Conservation (phyloP, 2,329 filamentous ascomycete species). For the Fusarium sambucinum region DNA sequence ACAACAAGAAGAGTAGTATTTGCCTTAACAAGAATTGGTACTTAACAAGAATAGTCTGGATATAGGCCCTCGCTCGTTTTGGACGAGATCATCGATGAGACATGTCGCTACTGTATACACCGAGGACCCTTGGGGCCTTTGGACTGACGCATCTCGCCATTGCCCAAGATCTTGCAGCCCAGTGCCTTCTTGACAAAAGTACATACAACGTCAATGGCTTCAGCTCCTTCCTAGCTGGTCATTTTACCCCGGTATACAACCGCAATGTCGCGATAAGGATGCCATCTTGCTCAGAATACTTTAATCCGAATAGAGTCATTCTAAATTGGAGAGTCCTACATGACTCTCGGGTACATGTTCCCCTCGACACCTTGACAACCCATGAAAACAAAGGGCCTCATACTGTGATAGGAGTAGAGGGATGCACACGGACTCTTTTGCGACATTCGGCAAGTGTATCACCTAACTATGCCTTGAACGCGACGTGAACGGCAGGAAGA, state of each 20-base stretch:
- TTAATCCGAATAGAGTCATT: background rate
- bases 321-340: background rate
- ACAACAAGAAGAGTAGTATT: background rate
- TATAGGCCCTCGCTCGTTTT: slow-evolving; percentile 6
- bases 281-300: slow-evolving; percentile 15
- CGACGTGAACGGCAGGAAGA: background rate
- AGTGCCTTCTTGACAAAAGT: slow-evolving; percentile 30
- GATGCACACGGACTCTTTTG: background rate
- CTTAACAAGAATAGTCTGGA: background rate
- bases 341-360: background rate
- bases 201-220: slow-evolving; percentile 17
- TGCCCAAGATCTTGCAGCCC: slow-evolving; percentile 12
- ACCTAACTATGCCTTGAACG: background rate
- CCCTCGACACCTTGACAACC: background rate
- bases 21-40: slow-evolving; percentile 1
- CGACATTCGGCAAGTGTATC: background rate
- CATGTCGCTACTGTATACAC: slow-evolving; percentile 16
- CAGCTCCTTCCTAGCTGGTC: slow-evolving; percentile 42
- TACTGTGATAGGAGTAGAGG: background rate
- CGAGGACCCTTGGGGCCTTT: slow-evolving; percentile 17
- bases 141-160: slow-evolving; percentile 3
- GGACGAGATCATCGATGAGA: slow-evolving; percentile 27
- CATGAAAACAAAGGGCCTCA: slow-evolving; percentile 24
- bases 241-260: slow-evolving; percentile 4
- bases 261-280: slow-evolving; percentile 31